Conservation (phyloP, 2,329 filamentous ascomycete species). For the Trichophyton schoenleinii region DNA sequence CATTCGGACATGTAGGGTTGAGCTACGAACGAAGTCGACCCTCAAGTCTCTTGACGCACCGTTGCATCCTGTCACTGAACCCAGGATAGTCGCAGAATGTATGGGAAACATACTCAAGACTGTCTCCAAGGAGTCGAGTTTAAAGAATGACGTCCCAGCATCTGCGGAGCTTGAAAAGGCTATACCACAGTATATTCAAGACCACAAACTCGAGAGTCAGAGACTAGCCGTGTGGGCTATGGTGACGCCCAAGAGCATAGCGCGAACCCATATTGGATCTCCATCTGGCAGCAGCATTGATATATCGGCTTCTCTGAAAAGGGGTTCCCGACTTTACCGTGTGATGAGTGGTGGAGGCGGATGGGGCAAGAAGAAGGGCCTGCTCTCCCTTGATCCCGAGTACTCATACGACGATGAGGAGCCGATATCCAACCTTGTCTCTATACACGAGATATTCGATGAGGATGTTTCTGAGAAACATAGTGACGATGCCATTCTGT, state of each 20-base stretch:
- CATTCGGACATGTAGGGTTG: conserved; percentile 23
- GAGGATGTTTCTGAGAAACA: neutral
- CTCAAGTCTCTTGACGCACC: conserved; percentile 21
- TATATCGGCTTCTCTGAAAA: conserved; percentile 19
- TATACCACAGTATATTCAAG: conserved; percentile 29
- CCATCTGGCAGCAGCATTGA: conserved; percentile 11
- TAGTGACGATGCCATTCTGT: neutral
- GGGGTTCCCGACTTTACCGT: conserved; percentile 29
- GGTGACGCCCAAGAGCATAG: conserved; percentile 15
- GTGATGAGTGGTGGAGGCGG: conserved; percentile 34
- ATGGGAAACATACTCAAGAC: conserved; percentile 35
- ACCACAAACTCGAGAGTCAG: conserved; percentile 26
- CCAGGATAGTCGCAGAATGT: conserved; percentile 28
- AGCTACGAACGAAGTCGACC: conserved; percentile 12
- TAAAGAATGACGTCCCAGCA: conserved; percentile 22
- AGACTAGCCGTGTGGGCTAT: conserved; percentile 33
- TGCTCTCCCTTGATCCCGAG: conserved; percentile 32
- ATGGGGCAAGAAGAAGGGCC: conserved; percentile 35
- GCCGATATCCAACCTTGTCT: conserved; percentile 11
- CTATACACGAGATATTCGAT: conserved; percentile 20
- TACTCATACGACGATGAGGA: conserved; percentile 14
- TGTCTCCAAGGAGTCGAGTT: conserved; percentile 22
- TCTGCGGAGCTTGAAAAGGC: conserved; percentile 31
- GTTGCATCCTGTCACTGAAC: conserved; percentile 25
- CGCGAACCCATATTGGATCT: conserved; percentile 11